A percentile compares a stretch with the other conserved stretches of the same genome.
Evolutionary conservation across 345 rosid genomes (phyloP).

Genomic region (Xanthoceras sorbifolium): DNA sequence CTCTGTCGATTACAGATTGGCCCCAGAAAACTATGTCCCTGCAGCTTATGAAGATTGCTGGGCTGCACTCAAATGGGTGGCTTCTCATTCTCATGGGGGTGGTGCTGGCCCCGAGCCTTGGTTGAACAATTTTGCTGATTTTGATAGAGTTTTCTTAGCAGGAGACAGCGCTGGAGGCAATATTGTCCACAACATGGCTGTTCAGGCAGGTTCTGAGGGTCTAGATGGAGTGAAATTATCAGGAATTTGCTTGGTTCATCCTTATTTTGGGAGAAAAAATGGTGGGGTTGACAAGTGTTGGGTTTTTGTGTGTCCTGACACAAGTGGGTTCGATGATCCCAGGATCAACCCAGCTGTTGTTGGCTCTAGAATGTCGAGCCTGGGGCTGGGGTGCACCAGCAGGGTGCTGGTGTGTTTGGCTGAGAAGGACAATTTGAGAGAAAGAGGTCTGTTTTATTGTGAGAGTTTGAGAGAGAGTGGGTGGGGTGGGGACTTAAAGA

Average conservation of each 20-base stretch:
- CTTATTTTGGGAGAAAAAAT: constrained; percentile 38
- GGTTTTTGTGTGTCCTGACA: constrained; percentile 28
- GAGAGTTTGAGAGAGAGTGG: constrained; percentile 34
- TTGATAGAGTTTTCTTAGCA: constrained; percentile 26
- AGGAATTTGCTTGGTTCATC: constrained; percentile 39
- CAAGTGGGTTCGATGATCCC: constrained; percentile 31
- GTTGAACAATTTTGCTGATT: constrained; percentile 39
- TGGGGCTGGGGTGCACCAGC: constrained; percentile 23
- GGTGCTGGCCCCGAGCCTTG: constrained; percentile 36
- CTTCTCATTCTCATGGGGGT: constrained; percentile 29
- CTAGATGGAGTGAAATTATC: constrained; percentile 8
- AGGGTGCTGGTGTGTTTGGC: constrained; percentile 39
- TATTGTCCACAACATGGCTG: constrained; percentile 31
- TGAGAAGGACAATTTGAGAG: constrained; percentile 36
- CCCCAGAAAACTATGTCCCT: constrained; percentile 42
- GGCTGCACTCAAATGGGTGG: constrained; percentile 44
- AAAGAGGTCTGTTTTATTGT: constrained; percentile 30
- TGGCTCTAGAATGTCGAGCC: constrained; percentile 30
- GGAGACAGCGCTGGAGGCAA: constrained; percentile 51
- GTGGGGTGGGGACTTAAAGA: constrained; percentile 32
- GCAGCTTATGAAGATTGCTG: constrained; percentile 43
- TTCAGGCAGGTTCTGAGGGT: constrained; percentile 13
- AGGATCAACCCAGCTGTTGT: constrained; percentile 31
- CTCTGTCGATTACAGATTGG: constrained; percentile 43
- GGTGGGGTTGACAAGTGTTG: constrained; percentile 22